phyloP scores from a whole-genome alignment of 345 rosid genomes.

The Nasturtium officinale region DNA sequence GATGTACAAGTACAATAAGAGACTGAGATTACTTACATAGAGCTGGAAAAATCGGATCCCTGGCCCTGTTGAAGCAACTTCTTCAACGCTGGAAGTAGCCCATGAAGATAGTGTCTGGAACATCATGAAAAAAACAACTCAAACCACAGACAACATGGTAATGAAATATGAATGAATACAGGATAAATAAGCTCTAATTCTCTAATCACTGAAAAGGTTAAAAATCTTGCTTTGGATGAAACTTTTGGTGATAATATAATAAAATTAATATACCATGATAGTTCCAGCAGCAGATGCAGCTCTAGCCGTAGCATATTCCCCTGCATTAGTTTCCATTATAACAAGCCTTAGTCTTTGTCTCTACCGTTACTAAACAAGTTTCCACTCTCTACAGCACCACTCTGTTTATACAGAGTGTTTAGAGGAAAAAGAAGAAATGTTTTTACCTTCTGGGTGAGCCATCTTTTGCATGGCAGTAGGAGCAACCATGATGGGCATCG shows the following conservation, averaged over 20 bases:
- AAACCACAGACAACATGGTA: neutral
- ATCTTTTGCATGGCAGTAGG: conserved; percentile 89
- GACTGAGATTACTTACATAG: conserved; percentile 55
- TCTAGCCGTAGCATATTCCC: conserved; percentile 91
- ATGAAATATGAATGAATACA: neutral
- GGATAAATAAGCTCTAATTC: neutral
- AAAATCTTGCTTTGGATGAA: neutral
- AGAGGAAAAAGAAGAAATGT: neutral
- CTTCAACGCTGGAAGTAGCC: conserved; percentile 92
- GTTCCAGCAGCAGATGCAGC: conserved; percentile 88
- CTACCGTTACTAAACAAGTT: neutral
- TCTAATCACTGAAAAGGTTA: neutral
- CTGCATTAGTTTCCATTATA: conserved; percentile 46
- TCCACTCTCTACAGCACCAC: neutral
- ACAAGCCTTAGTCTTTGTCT: neutral
- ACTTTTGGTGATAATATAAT: neutral
- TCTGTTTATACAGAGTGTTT: conserved; percentile 22
- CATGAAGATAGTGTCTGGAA: conserved; percentile 83
- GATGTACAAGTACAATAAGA: neutral
- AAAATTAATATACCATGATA: conserved; percentile 59
- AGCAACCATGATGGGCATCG: conserved; percentile 94
- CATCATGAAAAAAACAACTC: conserved; percentile 6
- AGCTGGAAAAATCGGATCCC: conserved; percentile 90
- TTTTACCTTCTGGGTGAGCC: conserved; percentile 89
- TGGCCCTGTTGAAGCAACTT: conserved; percentile 92